Evolutionary conservation across 2,329 filamentous ascomycete genomes (phyloP).

Genomic region (Epichloe brachyelytri): DNA sequence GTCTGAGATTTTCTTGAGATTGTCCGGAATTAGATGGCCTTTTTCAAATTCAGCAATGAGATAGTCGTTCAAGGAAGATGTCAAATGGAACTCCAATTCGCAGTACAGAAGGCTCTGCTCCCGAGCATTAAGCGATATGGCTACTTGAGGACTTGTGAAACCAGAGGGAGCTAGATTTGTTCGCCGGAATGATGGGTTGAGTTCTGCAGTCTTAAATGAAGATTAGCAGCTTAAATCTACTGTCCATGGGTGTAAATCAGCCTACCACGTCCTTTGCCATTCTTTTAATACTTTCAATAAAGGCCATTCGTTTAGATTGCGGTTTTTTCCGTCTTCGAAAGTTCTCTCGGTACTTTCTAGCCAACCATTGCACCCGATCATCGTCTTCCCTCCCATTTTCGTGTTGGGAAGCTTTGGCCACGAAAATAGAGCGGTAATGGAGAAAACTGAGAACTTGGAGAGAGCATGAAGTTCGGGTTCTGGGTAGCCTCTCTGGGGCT

Average conservation of each 20-base stretch:
- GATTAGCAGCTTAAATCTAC: conserved; percentile 8
- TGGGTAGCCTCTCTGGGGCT: neutral
- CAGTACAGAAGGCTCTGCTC: conserved; percentile 47
- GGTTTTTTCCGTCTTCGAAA: conserved; percentile 14
- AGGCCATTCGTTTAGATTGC: conserved; percentile 25
- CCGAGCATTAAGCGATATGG: conserved; percentile 39
- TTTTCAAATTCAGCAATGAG: conserved; percentile 38
- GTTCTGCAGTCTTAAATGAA: conserved; percentile 19
- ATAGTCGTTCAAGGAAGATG: conserved; percentile 37
- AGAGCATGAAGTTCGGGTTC: neutral
- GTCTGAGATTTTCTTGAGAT: conserved; percentile 38
- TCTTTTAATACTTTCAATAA: conserved; percentile 36
- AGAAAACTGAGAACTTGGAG: conserved; percentile 22
- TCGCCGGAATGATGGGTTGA: conserved; percentile 11
- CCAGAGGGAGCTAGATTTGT: neutral
- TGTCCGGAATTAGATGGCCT: conserved; percentile 39
- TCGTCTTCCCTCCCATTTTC: conserved; percentile 33
- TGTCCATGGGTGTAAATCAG: neutral
- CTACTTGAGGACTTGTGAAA: conserved; percentile 16
- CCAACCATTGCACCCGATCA: conserved; percentile 46
- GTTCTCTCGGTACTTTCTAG: conserved; percentile 30
- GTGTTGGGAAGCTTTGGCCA: conserved; percentile 21
- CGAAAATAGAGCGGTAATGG: conserved; percentile 31
- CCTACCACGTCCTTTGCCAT: conserved; percentile 42
- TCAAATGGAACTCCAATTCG: conserved; percentile 44